Percentiles rank a stretch among this genome's conserved stretches.
Conservation (phyloP, 2,329 filamentous ascomycete species). For the Aspergillus neotritici region DNA sequence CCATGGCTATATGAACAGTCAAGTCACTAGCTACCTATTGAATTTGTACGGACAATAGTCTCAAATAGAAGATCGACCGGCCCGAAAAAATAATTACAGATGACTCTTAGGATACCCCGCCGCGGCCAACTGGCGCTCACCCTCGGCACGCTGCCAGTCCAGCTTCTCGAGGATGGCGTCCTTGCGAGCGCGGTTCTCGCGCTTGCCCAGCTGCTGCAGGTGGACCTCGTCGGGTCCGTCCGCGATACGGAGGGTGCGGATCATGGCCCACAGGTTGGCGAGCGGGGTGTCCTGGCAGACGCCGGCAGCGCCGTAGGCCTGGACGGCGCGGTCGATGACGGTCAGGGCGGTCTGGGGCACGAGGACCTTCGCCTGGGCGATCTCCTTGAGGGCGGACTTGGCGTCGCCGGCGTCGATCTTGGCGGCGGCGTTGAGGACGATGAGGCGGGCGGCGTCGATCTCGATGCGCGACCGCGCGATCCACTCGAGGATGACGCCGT, state of each 20-base stretch:
- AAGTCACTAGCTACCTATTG: no score
- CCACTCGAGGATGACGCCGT: constrained; percentile 93
- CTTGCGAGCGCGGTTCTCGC: constrained; percentile 50
- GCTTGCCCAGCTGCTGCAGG: constrained; percentile 52
- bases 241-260: constrained; percentile 76
- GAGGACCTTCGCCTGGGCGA: constrained; percentile 90
- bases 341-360: constrained; percentile 75
- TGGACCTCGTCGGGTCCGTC: constrained; percentile 98
- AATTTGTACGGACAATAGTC: neutral
- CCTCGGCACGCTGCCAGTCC: constrained; percentile 38
- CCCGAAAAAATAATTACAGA: constrained; percentile 20
- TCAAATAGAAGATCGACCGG: no score
- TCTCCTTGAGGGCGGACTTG: constrained; percentile 86
- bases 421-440: constrained; percentile 90
- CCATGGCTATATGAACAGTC: no score
- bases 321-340: constrained; percentile 90
- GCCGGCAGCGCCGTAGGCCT: constrained; percentile 85
- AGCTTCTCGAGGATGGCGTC: constrained; percentile 39
- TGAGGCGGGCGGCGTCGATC: constrained; percentile 82
- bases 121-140: constrained; percentile 33
- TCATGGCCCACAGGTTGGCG: constrained; percentile 72
- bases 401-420: constrained; percentile 87
- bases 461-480: constrained; percentile 88
- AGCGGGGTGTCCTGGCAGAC: constrained; percentile 92
- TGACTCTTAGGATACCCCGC: constrained; percentile 33